Evolutionary conservation across 768 basidiomycete genomes (phyloP), one percentile per base, ranked within the genome.

Genomic region (Boletus rubroflammeus): DNA sequence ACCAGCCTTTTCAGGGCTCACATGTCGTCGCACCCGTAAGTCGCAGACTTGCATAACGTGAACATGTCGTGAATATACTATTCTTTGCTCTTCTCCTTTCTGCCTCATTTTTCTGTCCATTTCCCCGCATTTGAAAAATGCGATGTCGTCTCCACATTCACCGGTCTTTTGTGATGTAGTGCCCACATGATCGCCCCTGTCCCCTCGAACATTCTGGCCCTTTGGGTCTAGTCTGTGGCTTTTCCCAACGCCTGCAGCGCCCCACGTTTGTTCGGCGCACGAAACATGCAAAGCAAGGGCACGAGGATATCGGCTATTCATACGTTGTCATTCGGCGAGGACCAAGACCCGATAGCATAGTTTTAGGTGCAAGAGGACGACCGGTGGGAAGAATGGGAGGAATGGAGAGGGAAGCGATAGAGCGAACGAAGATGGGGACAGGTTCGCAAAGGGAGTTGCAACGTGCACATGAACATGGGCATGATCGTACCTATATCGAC

Each of bases 11-110:
- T 50, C 70, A 72, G 41, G 91, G 90, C 13, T 81, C 82, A 28
- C 89, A 93, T 72, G 88, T 95, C n/a, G 75, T 95, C 47, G 93
- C 93, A 49, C 93, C 93, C 28, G 92, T 93, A 69, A 69, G 86
- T 71, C 58, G n/a, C 47, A 39, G 15, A 28, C 26, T 46, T 40
- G 43, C 42, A 25, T 39, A 25, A 28, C 38, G 9, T 29, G 31
- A 38, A 32, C 31, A 38, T 44, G 39, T 25, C 10, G 6, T 49
- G 32, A 35, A 50, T 31, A 32, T 26, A 28, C 13, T 47, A 32
- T 26, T 31, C 13, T 47, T 50, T 54, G 26, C 28, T 19, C 15
- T 36, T 9, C 11, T 43, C 31, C 21, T 5, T 23, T 34, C 42
- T 36, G 42, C 43, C 38, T 52, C 46, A 5, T 47, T 51, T 41